phyloP scores from a whole-genome alignment of 768 basidiomycete species.

The Crepidotus variabilis region DNA sequence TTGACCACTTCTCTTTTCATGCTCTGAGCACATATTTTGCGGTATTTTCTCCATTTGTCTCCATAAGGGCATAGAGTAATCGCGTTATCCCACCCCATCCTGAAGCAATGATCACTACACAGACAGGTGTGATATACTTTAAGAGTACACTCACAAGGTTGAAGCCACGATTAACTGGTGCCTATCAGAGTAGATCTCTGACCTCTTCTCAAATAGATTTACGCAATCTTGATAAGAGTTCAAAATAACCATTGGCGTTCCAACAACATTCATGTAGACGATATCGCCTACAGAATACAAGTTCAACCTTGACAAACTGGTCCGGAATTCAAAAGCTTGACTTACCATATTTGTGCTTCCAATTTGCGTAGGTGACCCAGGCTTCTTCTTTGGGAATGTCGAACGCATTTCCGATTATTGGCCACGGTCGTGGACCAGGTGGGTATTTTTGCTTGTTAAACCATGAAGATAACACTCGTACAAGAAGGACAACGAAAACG shows the following conservation, averaged over 20 bases:
- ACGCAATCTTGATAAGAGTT: slow-evolving; percentile 20
- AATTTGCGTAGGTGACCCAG: slow-evolving; percentile 34
- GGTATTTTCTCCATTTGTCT: slow-evolving; percentile 22
- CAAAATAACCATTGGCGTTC: slow-evolving; percentile 22
- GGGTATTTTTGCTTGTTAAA: slow-evolving; percentile 27
- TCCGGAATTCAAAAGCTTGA: slow-evolving; percentile 8
- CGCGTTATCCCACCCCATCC: slow-evolving; percentile 22
- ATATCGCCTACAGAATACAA: slow-evolving; percentile 13
- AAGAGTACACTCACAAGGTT: no score
- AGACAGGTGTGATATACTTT: no score
- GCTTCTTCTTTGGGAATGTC: slow-evolving; percentile 56
- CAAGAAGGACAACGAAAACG: slow-evolving; percentile 1
- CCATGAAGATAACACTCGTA: slow-evolving; percentile 7
- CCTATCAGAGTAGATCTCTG: slow-evolving; percentile 25
- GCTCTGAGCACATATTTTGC: slow-evolving; percentile 21
- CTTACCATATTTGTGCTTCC: slow-evolving; percentile 14
- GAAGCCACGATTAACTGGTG: slow-evolving; percentile 16
- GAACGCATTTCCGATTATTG: slow-evolving; percentile 57
- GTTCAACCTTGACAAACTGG: background rate
- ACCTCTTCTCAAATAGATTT: slow-evolving; percentile 25
- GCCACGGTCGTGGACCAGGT: slow-evolving; percentile 64
- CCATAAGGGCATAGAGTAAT: slow-evolving; percentile 22
- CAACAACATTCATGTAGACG: slow-evolving; percentile 24
- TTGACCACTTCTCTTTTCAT: slow-evolving; percentile 19
- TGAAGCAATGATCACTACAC: background rate